Evolutionary conservation across 352 stramenopile species (phyloP).

Genomic region (Pythium coloratum): DNA sequence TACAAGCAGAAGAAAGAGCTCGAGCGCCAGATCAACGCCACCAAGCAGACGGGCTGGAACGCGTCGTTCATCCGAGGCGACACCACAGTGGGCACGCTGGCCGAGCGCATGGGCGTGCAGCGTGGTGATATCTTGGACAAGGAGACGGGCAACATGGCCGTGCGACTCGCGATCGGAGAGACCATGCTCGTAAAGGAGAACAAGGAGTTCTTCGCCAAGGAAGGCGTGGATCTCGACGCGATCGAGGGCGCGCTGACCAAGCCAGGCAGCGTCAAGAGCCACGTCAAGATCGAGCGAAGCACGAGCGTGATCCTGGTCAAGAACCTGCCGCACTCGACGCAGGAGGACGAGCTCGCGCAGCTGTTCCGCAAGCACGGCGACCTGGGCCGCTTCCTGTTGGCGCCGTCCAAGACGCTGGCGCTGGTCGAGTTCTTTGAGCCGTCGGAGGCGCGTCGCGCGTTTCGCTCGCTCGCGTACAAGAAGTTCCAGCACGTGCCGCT

Average conservation of each 20-base stretch:
- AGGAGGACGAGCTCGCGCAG: slow-evolving; percentile 92
- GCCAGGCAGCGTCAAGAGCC: slow-evolving; percentile 34
- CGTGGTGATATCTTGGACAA: slow-evolving; percentile 95
- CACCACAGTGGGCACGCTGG: slow-evolving; percentile 74
- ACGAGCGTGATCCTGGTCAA: slow-evolving; percentile 97
- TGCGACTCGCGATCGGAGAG: slow-evolving; percentile 97
- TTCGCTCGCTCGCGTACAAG: slow-evolving; percentile 97
- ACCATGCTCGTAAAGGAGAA: slow-evolving; percentile 98
- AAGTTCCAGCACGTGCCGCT: slow-evolving; percentile 98
- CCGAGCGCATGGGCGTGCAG: slow-evolving; percentile 87
- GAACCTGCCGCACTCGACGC: slow-evolving; percentile 96
- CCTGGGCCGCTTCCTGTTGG: slow-evolving; percentile 86
- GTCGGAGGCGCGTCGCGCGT: slow-evolving; percentile 95
- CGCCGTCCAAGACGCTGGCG: slow-evolving; percentile 93
- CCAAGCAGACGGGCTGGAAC: slow-evolving; percentile 93
- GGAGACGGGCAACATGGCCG: slow-evolving; percentile 95
- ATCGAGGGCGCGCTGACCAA: slow-evolving; percentile 88
- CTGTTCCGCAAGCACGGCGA: slow-evolving; percentile 93
- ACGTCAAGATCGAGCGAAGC: slow-evolving; percentile 88
- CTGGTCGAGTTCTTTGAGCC: slow-evolving; percentile 96
- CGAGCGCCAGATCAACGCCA: slow-evolving; percentile 82
- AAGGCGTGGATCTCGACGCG: slow-evolving; percentile 94
- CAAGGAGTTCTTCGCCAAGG: slow-evolving; percentile 94
- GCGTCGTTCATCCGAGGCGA: slow-evolving; percentile 89
- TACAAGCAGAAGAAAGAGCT: slow-evolving; percentile 92